Evolutionary conservation across 129 eudicot genomes (phyloP).

Genomic region (Flaveria bidentis): DNA sequence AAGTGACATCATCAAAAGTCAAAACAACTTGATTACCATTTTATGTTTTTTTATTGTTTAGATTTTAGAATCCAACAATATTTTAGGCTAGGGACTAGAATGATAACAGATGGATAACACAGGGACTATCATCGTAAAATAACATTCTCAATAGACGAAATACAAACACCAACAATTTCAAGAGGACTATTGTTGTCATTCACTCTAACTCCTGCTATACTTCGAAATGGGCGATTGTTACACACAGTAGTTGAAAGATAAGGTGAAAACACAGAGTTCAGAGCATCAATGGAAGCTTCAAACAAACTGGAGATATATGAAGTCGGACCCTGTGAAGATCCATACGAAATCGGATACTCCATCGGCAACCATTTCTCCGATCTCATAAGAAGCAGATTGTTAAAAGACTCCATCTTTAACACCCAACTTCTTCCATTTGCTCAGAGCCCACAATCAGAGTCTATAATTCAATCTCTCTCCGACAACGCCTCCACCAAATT

Average conservation of each 20-base stretch:
- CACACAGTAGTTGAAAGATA: not conserved
- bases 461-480: constrained; percentile 52
- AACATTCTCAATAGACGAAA: too few relatives aligned
- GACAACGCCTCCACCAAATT: constrained; percentile 49
- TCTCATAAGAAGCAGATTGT: constrained; percentile 62
- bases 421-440: constrained; percentile 83
- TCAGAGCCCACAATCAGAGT: constrained; percentile 42
- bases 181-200: not conserved
- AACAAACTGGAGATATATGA: constrained; percentile 48
- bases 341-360: constrained; percentile 62
- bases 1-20: too few relatives aligned
- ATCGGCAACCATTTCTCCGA: constrained; percentile 74
- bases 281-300: constrained; percentile 32
- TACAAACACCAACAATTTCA: not conserved
- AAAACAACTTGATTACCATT: too few relatives aligned
- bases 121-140: too few relatives aligned
- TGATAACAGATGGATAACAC: too few relatives aligned
- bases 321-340: constrained; percentile 67
- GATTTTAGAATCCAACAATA: too few relatives aligned
- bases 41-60: too few relatives aligned
- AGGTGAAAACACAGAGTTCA: not conserved
- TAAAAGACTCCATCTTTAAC: constrained; percentile 74
- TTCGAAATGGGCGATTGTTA: too few relatives aligned
- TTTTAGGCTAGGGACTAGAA: too few relatives aligned
- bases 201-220: not conserved